Base-by-base conservation (phyloP, 176 grass and related monocot genomes). In the Eragrostis curvula region DNA sequence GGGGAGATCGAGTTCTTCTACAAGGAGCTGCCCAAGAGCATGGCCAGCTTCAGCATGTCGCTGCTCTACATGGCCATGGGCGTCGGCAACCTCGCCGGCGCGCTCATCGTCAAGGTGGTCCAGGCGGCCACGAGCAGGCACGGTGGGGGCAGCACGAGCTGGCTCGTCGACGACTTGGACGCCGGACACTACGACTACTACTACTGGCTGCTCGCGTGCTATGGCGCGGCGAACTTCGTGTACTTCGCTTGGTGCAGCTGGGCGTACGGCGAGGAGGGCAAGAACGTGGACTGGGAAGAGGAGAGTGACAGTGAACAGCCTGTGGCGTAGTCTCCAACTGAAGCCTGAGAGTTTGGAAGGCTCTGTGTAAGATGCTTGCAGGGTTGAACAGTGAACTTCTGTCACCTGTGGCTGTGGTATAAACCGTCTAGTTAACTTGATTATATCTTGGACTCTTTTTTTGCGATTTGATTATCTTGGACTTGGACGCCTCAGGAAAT, bases 1-100 rank as follows among this genome's bases (percentile, higher is more conserved):
- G 83, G 88, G 49, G 83, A 91, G 71, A 75, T 94, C 25, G 85
- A 94, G 69, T 94, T 94, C 85, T 94, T 85, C 83, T 90, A 94
- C 85, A 83, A 80, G 23, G 85, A 94, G 71, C 51, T 90, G 61
- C 88, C 88, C 64, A 86, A 80, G 57, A 90, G 85, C 79, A 88
- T 94, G 85, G 83, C 75, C 44, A 94, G 88, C 92, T 85, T 91
- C 51, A 83, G 83, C 70, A 71, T 94, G 66, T 71, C 92, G 57
- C 83, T 91, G 79, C 61, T 91, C 49, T 61, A 88, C 58, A 68
- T 94, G 44, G 75, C 83, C 32, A 7, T 88, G 40, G 92, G 88
- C 18, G 17, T 63, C 1, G 83, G 86, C 6, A 91, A 57, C 80
- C 77, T 94, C 27, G 75, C 40, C 0, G 79, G 80, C 1, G 79